Evolutionary conservation across 495 filamentous ascomycete species (phyloP).

Genomic region (Eremomyces bilateralis): DNA sequence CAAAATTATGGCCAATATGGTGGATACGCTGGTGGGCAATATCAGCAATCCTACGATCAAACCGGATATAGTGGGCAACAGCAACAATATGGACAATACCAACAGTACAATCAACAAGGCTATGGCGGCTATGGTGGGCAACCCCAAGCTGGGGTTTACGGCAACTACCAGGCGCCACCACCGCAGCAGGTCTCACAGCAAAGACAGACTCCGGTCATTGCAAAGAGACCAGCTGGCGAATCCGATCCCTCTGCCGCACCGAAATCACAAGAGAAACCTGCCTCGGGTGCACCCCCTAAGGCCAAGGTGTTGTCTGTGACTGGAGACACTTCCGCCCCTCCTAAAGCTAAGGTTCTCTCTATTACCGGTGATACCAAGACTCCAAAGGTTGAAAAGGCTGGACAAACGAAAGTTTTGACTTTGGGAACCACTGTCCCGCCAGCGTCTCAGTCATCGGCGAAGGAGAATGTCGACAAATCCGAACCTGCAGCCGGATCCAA

Average conservation of each 20-base stretch:
- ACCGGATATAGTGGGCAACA: constrained; percentile 3
- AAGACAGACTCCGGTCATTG: constrained; percentile 40
- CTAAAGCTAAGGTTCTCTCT: constrained; percentile 35
- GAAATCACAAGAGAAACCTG: constrained; percentile 22
- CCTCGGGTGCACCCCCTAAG: constrained; percentile 30
- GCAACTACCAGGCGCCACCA: constrained; percentile 31
- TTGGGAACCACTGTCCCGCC: constrained; percentile 5
- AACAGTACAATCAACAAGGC: constrained; percentile 20
- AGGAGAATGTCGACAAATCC: constrained; percentile 27
- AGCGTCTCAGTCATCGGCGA: constrained; percentile 17
- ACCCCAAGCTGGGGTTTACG: constrained; percentile 11
- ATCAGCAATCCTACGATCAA: constrained; percentile 20
- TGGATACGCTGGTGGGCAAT: constrained; percentile 25
- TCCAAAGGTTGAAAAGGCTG: constrained; percentile 27
- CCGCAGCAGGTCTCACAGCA: constrained; percentile 27
- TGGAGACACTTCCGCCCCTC: constrained; percentile 20
- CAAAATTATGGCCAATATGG: constrained; percentile 36
- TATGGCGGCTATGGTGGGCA: constrained; percentile 24
- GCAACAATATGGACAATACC: constrained; percentile 5
- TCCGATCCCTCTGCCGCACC: constrained; percentile 20
- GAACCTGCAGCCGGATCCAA: constrained; percentile 40
- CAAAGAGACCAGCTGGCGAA: constrained; percentile 29
- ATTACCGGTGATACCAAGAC: constrained; percentile 32
- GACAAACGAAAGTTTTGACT: constrained; percentile 12
- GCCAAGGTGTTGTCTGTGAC: constrained; percentile 52